Conservation (phyloP, 257 asterid genomes). For the Salvia rosmarinus region DNA sequence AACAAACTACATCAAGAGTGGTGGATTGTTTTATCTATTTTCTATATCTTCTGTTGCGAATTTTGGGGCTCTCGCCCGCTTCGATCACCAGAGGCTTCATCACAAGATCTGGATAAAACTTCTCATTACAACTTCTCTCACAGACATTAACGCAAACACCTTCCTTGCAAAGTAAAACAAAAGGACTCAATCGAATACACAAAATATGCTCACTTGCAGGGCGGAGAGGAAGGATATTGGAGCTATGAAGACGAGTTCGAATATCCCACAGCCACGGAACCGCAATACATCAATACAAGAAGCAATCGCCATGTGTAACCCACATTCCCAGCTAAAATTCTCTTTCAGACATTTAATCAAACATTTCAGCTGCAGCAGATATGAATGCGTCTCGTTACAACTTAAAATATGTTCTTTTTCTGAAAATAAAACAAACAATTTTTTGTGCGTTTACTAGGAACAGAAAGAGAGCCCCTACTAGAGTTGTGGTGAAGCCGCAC, state of each 20-base stretch:
- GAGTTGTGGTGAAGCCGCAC: conserved; percentile 7
- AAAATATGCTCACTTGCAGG: conserved; percentile 45
- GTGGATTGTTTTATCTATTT: conserved; percentile 55
- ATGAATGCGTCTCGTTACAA: too few relatives aligned
- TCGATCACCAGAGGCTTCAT: conserved; percentile 57
- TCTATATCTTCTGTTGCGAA: conserved; percentile 58
- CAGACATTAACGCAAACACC: neutral
- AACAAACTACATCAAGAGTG: too few relatives aligned
- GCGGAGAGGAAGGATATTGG: conserved; percentile 35
- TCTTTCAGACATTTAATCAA: conserved; percentile 55
- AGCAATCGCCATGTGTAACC: conserved; percentile 42
- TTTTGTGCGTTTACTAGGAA: too few relatives aligned
- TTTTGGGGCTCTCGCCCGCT: conserved; percentile 75
- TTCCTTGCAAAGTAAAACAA: neutral
- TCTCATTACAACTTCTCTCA: conserved; percentile 8
- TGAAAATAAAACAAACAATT: too few relatives aligned
- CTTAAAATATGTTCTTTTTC: too few relatives aligned
- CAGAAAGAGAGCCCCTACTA: neutral
- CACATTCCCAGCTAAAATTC: neutral
- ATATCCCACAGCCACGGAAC: conserved; percentile 48
- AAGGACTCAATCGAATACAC: neutral
- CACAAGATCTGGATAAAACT: conserved; percentile 35
- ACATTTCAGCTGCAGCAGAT: conserved; percentile 38
- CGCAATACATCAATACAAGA: conserved; percentile 42
- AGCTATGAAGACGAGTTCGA: conserved; percentile 43